Evolutionary conservation across 495 filamentous ascomycete species (phyloP).

Genomic region (Penicillium salamii): DNA sequence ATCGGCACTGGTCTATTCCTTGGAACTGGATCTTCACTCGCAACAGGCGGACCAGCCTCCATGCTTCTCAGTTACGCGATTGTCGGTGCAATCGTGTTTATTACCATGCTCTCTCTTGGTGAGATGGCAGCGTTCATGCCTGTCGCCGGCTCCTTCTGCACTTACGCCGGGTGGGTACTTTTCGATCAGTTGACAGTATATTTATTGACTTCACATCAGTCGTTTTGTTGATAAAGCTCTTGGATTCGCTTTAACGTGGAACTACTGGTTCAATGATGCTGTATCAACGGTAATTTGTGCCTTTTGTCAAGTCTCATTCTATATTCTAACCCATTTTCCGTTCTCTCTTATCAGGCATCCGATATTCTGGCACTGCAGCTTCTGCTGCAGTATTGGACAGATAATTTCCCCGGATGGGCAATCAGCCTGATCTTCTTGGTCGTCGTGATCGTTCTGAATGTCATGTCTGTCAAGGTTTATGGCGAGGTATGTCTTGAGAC

Average conservation of each 20-base stretch:
- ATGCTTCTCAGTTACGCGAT: slow-evolving; percentile 57
- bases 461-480: slow-evolving; percentile 51
- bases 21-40: slow-evolving; percentile 56
- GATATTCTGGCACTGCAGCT: slow-evolving; percentile 55
- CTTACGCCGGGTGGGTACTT: slow-evolving; percentile 46
- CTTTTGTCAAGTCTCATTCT: too few relatives aligned
- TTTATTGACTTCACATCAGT: slow-evolving; percentile 22
- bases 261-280: slow-evolving; percentile 61
- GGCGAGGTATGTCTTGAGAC: slow-evolving; percentile 42
- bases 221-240: slow-evolving; percentile 59
- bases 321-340: too few relatives aligned
- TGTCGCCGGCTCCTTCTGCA: slow-evolving; percentile 50
- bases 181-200: not conserved
- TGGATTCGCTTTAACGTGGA: slow-evolving; percentile 52
- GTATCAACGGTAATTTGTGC: slow-evolving; percentile 50
- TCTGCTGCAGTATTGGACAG: slow-evolving; percentile 51
- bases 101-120: slow-evolving; percentile 49
- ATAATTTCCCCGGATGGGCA: slow-evolving; percentile 50
- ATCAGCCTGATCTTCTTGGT: slow-evolving; percentile 53
- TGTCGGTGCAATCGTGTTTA: slow-evolving; percentile 46
- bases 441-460: slow-evolving; percentile 46
- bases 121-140: slow-evolving; percentile 52
- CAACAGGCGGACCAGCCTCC: slow-evolving; percentile 59
- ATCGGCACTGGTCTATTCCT: slow-evolving; percentile 67
- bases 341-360: slow-evolving; percentile 29